Evolutionary conservation across 2,329 filamentous ascomycete species (phyloP).

Genomic region (Madurella fahalii): DNA sequence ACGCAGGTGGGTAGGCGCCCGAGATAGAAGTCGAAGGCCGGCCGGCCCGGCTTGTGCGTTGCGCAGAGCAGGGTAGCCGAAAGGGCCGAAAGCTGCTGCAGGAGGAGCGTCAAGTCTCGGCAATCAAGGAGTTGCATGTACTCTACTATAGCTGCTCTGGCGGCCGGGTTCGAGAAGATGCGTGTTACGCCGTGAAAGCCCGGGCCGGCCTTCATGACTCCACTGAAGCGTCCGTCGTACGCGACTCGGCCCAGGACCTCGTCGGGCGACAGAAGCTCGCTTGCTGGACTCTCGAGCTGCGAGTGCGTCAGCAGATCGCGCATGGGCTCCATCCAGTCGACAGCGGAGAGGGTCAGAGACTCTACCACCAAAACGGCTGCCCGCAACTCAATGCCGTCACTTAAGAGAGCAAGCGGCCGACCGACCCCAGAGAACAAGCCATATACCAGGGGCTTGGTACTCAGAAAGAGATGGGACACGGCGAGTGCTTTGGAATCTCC

Average conservation of each 20-base stretch:
- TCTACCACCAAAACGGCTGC: slow-evolving; percentile 25
- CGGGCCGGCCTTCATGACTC: slow-evolving; percentile 24
- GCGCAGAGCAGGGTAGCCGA: slow-evolving; percentile 23
- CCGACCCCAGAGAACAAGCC: slow-evolving; percentile 26
- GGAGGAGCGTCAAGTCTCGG: slow-evolving; percentile 9
- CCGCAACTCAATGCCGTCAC: slow-evolving; percentile 25
- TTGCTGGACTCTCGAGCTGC: slow-evolving; percentile 3
- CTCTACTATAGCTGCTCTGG: slow-evolving; percentile 21
- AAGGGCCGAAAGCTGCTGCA: slow-evolving; percentile 22
- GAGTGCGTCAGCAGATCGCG: slow-evolving; percentile 19
- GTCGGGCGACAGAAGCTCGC: slow-evolving; percentile 13
- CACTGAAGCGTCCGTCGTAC: slow-evolving; percentile 26
- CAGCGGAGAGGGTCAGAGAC: slow-evolving; percentile 23
- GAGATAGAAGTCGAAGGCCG: slow-evolving; percentile 27
- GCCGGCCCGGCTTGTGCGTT: slow-evolving; percentile 22
- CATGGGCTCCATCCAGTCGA: slow-evolving; percentile 22
- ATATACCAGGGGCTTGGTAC: slow-evolving; percentile 22
- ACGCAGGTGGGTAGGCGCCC: slow-evolving; percentile 22
- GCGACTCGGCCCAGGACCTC: slow-evolving; percentile 21
- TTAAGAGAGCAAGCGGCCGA: slow-evolving; percentile 23
- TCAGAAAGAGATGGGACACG: slow-evolving; percentile 18
- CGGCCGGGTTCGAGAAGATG: slow-evolving; percentile 18
- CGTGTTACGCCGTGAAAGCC: slow-evolving; percentile 21
- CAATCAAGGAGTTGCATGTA: slow-evolving; percentile 24
- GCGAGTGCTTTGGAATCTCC: slow-evolving; percentile 21